Percentiles rank a stretch among this genome's conserved stretches.
Conservation (phyloP, 176 grass and related monocot species). For the Carex pumila region DNA sequence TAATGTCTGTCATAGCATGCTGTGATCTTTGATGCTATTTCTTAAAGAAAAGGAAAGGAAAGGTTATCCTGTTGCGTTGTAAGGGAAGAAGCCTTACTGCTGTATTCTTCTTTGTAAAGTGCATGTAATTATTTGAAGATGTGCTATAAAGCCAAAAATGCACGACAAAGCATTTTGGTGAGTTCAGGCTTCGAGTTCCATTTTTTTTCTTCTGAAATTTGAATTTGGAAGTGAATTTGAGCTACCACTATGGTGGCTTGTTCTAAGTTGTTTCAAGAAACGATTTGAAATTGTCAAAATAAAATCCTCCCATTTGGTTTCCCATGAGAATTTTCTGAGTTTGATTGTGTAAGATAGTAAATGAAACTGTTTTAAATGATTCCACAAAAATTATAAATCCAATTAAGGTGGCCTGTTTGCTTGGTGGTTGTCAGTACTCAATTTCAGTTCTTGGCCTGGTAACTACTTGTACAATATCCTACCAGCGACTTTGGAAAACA, state of each 20-base stretch:
- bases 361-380: not conserved
- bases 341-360: not conserved
- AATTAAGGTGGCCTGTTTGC: not conserved
- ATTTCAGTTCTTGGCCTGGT: not conserved
- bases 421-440: not conserved
- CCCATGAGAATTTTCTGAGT: not conserved
- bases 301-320: not conserved
- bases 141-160: constrained; percentile 5
- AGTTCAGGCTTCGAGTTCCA: not conserved
- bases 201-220: not conserved
- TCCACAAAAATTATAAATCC: not conserved
- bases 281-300: not conserved
- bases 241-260: not conserved
- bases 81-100: constrained; percentile 5
- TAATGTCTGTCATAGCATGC: constrained; percentile 18
- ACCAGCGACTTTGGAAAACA: not conserved
- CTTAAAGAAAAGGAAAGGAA: not conserved
- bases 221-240: not conserved
- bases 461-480: not conserved
- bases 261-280: not conserved
- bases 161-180: not conserved
- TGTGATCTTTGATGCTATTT: constrained; percentile 10
- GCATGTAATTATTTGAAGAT: constrained; percentile 23
- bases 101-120: constrained; percentile 19
- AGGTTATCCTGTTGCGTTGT: not conserved